Conservation (phyloP, 768 basidiomycete genomes). For the Leccinum ochraceum region DNA sequence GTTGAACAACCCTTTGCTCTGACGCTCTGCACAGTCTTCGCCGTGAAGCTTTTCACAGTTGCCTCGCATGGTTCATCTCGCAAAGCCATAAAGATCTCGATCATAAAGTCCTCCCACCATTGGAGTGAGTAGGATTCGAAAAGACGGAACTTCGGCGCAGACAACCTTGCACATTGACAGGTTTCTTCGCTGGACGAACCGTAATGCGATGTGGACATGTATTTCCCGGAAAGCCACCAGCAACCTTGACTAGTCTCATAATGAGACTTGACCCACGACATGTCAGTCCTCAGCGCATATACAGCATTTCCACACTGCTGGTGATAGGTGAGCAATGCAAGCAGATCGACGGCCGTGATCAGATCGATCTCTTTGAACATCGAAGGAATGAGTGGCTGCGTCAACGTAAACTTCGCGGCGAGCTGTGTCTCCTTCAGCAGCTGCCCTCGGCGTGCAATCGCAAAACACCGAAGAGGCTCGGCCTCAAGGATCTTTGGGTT, state of each 20-base stretch:
- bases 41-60: slow-evolving; percentile 2
- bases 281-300: not conserved
- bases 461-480: not conserved
- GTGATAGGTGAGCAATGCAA: not conserved
- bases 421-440: not conserved
- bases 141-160: not conserved
- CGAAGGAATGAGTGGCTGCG: not conserved
- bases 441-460: not conserved
- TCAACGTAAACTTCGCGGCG: not conserved
- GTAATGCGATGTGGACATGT: fast-evolving
- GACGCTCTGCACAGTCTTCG: slow-evolving; percentile 1
- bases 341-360: not conserved
- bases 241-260: not conserved
- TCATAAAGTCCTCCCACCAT: slow-evolving; percentile 29
- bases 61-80: slow-evolving; percentile 22
- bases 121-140: slow-evolving; percentile 2
- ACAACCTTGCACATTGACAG: slow-evolving; percentile 4
- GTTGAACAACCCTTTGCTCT: not conserved
- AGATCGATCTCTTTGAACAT: not conserved
- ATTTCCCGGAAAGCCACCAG: not conserved
- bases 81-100: slow-evolving; percentile 7
- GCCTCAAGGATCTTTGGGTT: not conserved
- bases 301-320: not conserved
- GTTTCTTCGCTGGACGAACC: no score
- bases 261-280: not conserved